Base-by-base conservation (phyloP, 2,329 filamentous ascomycete genomes). In the Septoria linicola region DNA sequence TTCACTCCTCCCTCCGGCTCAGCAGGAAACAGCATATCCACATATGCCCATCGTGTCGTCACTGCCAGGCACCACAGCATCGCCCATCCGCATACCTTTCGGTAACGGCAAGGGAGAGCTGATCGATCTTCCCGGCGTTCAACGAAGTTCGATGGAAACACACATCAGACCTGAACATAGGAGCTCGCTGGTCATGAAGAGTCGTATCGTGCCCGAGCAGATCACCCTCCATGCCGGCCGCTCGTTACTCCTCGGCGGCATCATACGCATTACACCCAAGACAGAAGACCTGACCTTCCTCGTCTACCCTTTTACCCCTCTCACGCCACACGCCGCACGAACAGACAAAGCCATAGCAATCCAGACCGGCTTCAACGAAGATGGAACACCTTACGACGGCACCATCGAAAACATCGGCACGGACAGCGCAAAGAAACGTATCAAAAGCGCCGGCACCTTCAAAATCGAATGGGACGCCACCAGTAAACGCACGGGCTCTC, bases 81-180 rank as follows among this genome's bases (percentile, higher is more conserved):
- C 90, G 0, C 93, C 93, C 0, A 97, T 99, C 60, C 85, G 93
- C 21, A 83, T 97, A 14, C 89, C 90, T 0, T 99, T 93, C 66
- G 91, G 91, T 39, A 83, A 82, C 53, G 87, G 88, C 19, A 87
- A 83, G 63, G 93, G 93, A 49, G 95, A 99, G 69, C 77, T 99
- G 27, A 89, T 99, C 62, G 93, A 99, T 67, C 78, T 99, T 11
- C 93, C 93, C 0, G 93, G 93, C 0, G 75, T 99, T 27, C 80
- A 84, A 7, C 84, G 93, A 39, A 85, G 83, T 20, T 80, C 83
- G 13, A 75, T 97, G 5, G 85, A 89, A 41, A 71, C 81, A 1
- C 84, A 87, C 65, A 85, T 96, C 41, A 73, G 79, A 34, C 79
- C 85, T 34, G 76, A 85, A 54, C 74, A 87, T 62, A 83, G 83